A percentile compares a stretch with the other conserved stretches of the same genome.
These are phyloP conservation scores for Rubia yunnanensis DNA, from an alignment of 257 asterid genomes.

Conservation along the genomic window DNA sequence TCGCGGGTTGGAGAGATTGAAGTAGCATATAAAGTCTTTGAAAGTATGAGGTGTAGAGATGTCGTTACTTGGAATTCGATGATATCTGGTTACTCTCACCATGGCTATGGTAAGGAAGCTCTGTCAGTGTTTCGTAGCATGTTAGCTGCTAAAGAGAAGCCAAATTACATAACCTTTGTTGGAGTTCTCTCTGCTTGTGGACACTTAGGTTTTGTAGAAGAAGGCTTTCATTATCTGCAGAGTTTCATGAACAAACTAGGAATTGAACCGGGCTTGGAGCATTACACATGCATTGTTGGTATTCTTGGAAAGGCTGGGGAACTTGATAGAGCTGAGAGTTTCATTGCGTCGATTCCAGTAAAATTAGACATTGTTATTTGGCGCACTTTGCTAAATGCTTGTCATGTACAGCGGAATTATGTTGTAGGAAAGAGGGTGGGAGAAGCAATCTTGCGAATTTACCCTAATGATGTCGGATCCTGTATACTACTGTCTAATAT, in stretches of 20 bases:
- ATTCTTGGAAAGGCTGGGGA: constrained; percentile 58
- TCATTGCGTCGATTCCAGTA: constrained; percentile 46
- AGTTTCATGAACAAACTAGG: constrained; percentile 42
- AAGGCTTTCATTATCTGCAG: constrained; percentile 58
- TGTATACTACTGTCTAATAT: constrained; percentile 61
- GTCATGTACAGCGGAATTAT: constrained; percentile 57
- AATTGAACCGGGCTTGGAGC: constrained; percentile 73
- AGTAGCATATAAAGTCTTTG: constrained; percentile 41
- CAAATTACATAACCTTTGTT: constrained; percentile 65
- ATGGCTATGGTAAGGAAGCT: constrained; percentile 72
- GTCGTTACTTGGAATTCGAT: constrained; percentile 66
- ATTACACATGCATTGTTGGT: constrained; percentile 71
- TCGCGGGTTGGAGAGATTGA: constrained; percentile 61
- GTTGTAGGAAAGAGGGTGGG: constrained; percentile 54
- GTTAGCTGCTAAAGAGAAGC: constrained; percentile 40
- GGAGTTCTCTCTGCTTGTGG: constrained; percentile 83
- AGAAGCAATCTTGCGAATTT: constrained; percentile 36
- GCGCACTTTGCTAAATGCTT: constrained; percentile 83
- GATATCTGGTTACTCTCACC: constrained; percentile 60
- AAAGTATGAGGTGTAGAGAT: constrained; percentile 35
- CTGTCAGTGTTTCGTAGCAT: constrained; percentile 42
- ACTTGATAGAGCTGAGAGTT: constrained; percentile 63
- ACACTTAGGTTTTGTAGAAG: constrained; percentile 51
- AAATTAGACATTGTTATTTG: constrained; percentile 69
- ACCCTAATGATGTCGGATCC: constrained; percentile 66